A percentile compares a stretch with the other conserved stretches of the same genome.
Conservation (phyloP, 495 filamentous ascomycete species). For the Mycothermus thermophilus region DNA sequence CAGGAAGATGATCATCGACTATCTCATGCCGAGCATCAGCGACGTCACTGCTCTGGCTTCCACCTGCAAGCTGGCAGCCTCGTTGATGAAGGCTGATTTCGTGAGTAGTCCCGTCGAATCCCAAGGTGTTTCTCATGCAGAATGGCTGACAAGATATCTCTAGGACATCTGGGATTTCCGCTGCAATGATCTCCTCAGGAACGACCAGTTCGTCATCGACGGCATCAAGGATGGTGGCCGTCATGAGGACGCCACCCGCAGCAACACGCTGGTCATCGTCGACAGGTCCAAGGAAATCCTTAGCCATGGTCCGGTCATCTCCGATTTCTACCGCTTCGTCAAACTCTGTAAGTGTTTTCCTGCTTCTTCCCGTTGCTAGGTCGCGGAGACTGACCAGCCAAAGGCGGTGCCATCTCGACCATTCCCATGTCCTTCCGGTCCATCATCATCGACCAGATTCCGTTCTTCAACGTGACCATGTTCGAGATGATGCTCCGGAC, state of each 20-base stretch:
- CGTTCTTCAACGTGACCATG: conserved; percentile 4
- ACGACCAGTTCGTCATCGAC: neutral
- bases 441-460: conserved; percentile 13
- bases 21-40: conserved; percentile 4
- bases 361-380: neutral
- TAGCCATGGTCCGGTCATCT: conserved; percentile 8
- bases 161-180: conserved; percentile 9
- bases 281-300: neutral
- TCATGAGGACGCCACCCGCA: conserved; percentile 1
- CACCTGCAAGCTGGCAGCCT: conserved; percentile 3
- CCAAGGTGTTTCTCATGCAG: neutral
- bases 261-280: conserved; percentile 6
- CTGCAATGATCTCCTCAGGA: neutral
- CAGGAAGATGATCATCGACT: neutral
- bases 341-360: conserved; percentile 2
- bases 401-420: neutral
- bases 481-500: conserved; percentile 11
- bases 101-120: neutral
- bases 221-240: neutral
- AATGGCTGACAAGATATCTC: neutral
- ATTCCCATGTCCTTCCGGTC: conserved; percentile 7
- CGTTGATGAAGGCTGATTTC: neutral
- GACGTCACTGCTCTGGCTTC: conserved; percentile 9
- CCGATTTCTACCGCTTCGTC: conserved; percentile 1
- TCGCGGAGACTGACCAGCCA: neutral